Base-by-base conservation (phyloP, 495 filamentous ascomycete species). In the Annulohypoxylon maeteangense region DNA sequence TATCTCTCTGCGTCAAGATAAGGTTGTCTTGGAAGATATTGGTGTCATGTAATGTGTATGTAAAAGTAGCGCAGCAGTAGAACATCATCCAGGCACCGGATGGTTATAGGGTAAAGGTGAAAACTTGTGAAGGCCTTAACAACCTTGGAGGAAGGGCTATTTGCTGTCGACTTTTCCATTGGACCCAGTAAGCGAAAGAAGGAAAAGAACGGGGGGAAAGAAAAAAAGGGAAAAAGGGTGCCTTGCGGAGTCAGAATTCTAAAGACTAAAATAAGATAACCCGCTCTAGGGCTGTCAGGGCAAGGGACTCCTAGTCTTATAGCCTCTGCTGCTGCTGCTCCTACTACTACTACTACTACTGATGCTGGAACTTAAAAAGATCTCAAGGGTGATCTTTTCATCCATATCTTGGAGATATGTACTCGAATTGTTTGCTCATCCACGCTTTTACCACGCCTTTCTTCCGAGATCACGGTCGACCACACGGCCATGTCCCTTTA, bases 241-340 rank as follows among this genome's bases (percentile, higher is more conserved):
- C 27, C 27, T 61, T 67, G 71, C 58, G 55, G 66, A 70, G 71
- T 70, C 56, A 67, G 71, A 74, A 74, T 70, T 70, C 70, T 70
- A 70, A 73, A 65, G 40, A 70, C 66, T 70, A 74, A 74, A 74
- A 74, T 70, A 74, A 67, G 60, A 70, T 67, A 61, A 58, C 65
- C 60, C 66, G 65, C n/a, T n/a, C n/a, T n/a, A n/a, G n/a, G n/a
- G n/a, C 70, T 68, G 61, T 58, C 70, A 68, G 60, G 65, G 55
- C 70, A 66, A 57, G 65, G 65, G 64, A 68, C 57, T 63, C 64
- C 69, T 18, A 40, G 51, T 22, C 45, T 22, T 20, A 51, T n/a
- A 25, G 27, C 27, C 27, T 29, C 27, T n/a, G n/a, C 27, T 29
- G 6, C 34, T 38, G 12, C 34, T 22, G 29, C 18, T 53, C 7